Percentiles rank a stretch among this genome's conserved stretches.
These are phyloP conservation scores for Vararia minispora DNA, from an alignment of 768 basidiomycete genomes.

Conservation along the genomic window DNA sequence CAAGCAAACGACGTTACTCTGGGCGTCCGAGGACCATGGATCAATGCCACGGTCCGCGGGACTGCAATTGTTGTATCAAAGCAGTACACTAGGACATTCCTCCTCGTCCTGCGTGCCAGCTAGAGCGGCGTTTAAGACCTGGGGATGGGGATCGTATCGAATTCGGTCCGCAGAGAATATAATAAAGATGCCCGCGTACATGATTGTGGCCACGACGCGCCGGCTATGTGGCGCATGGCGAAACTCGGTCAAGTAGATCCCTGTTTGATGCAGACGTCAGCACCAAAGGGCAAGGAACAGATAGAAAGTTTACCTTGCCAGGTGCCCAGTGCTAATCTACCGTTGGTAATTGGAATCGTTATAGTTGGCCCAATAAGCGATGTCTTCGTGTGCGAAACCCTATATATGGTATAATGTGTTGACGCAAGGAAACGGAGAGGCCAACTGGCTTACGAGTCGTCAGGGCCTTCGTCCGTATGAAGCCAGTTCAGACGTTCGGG, in stretches of 20 bases:
- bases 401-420: conserved; percentile 20
- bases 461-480: conserved; percentile 87
- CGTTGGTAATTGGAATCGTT: conserved; percentile 75
- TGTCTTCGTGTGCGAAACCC: conserved; percentile 86
- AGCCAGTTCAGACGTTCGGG: conserved; percentile 75
- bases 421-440: neutral
- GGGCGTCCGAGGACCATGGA: no score
- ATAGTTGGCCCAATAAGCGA: conserved; percentile 77
- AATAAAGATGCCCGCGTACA: conserved; percentile 33
- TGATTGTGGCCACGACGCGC: conserved; percentile 68
- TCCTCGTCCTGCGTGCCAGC: no score
- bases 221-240: conserved; percentile 55
- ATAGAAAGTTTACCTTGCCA: conserved; percentile 67
- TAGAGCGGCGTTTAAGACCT: no score
- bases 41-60: no score
- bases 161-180: no score
- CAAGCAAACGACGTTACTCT: no score
- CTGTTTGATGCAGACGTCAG: conserved; percentile 21
- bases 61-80: no score
- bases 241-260: conserved; percentile 86
- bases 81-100: no score
- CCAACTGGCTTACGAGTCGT: conserved; percentile 31
- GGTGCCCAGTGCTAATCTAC: conserved; percentile 69
- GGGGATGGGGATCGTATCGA: no score
- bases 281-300: neutral